Conservation (phyloP, 2,329 filamentous ascomycete genomes). For the Colletotrichum tropicicola region DNA sequence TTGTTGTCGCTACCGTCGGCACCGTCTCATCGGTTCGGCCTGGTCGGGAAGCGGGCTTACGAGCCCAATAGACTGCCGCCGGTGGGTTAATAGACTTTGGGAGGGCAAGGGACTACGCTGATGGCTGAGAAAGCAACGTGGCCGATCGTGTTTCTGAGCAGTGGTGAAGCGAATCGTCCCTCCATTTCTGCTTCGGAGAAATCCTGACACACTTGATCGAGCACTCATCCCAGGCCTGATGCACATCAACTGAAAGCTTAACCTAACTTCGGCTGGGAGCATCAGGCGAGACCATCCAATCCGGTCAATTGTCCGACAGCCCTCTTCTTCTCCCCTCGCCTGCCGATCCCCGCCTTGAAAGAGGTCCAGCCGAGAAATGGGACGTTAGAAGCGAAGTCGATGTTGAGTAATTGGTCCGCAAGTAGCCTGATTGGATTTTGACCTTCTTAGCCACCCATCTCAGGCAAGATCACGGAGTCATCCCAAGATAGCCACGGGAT, state of each 20-base stretch:
- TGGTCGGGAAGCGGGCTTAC: not conserved
- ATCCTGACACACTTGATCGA: not conserved
- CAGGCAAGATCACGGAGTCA: not conserved
- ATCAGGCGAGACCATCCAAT: not conserved
- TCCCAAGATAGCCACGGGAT: not conserved
- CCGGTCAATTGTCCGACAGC: not conserved
- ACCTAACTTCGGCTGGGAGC: not conserved
- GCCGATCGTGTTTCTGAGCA: not conserved
- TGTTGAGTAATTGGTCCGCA: not conserved
- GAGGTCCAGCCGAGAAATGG: too few species aligned
- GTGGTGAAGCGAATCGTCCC: conserved; percentile 16
- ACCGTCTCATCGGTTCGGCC: too few species aligned
- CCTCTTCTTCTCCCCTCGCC: not conserved
- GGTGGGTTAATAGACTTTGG: not conserved
- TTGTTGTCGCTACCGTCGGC: too few species aligned
- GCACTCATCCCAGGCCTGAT: conserved; percentile 14
- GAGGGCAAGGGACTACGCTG: not conserved
- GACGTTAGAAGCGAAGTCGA: not conserved
- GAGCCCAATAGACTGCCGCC: not conserved
- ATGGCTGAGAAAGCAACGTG: not conserved
- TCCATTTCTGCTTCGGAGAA: not conserved
- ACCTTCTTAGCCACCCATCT: not conserved
- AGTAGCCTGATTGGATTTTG: not conserved
- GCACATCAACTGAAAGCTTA: conserved; percentile 13
- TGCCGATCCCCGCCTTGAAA: too few species aligned